These are phyloP conservation scores for Manihot esculenta DNA, from an alignment of 441 rosid species.

Conservation along the genomic window DNA sequence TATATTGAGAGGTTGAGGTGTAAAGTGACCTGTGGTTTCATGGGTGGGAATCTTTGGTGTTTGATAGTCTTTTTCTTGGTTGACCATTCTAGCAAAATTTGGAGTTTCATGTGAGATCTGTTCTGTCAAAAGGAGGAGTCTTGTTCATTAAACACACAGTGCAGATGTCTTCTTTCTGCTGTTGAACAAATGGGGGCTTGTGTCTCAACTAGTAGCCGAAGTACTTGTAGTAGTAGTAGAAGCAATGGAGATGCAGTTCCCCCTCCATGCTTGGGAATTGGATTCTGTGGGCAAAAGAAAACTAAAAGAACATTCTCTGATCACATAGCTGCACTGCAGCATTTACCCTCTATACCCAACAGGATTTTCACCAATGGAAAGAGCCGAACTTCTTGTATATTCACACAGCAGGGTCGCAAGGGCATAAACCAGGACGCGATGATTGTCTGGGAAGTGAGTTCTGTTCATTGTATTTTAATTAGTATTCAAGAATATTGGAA, in stretches of 20 bases:
- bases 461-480: slow-evolving; percentile 13
- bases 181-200: slow-evolving; percentile 83
- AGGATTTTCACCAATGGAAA: slow-evolving; percentile 75
- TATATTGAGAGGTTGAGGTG: slow-evolving; percentile 31
- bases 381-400: slow-evolving; percentile 82
- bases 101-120: slow-evolving; percentile 41
- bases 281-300: slow-evolving; percentile 62
- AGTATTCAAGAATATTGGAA: slow-evolving; percentile 14
- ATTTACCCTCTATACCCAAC: slow-evolving; percentile 64
- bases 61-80: slow-evolving; percentile 28
- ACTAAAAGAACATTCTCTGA: slow-evolving; percentile 82
- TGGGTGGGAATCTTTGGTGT: slow-evolving; percentile 44
- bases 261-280: slow-evolving; percentile 46
- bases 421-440: slow-evolving; percentile 98
- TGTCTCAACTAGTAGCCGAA: slow-evolving; percentile 79
- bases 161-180: slow-evolving; percentile 34
- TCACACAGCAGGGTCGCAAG: slow-evolving; percentile 98
- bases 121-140: slow-evolving; percentile 33
- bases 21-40: slow-evolving; percentile 30
- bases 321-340: slow-evolving; percentile 51
- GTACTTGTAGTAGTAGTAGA: slow-evolving; percentile 74
- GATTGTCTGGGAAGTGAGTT: slow-evolving; percentile 98
- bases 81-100: slow-evolving; percentile 37
- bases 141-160: slow-evolving; percentile 22
- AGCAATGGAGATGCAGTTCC: slow-evolving; percentile 69